Base-by-base conservation (phyloP, 257 asterid species). In the Rhazya stricta region DNA sequence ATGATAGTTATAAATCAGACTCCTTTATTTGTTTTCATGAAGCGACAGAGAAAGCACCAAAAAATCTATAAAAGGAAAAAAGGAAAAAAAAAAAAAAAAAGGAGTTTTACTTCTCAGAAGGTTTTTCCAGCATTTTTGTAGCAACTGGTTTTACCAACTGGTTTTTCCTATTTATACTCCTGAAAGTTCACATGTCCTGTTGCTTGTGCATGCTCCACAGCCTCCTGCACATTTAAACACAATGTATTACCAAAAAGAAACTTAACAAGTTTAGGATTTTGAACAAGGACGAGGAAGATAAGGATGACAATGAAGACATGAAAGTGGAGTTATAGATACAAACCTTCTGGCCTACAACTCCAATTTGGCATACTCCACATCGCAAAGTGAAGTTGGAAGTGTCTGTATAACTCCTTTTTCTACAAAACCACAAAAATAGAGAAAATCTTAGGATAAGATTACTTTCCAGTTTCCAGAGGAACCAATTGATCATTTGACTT, bases 151-250 rank as follows among this genome's bases (percentile, higher is more conserved):
- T n/a, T n/a, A n/a, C n/a, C n/a, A n/a, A n/a, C n/a, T 46, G 21
- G 71, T 25, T 71, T 65, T 62, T 65, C 57, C 89, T 84, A 94
- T 84, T 62, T 88, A 83, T 68, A 95, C 67, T 95, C 98, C 77
- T 92, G 98, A 71, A 95, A 95, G 87, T 92, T 95, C n/a, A 79
- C 93, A 79, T 95, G 99, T 13, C 99, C 98, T 18, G 99, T 95
- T 53, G 92, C 96, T 76, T 75, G 78, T 6, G 99, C 99, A 74
- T 95, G 99, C 88, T 91, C 98, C 71, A 86, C 82, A 4, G 99
- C 99, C 84, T 91, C 99, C 99, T 94, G 92, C 60, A 45, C 36
- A 48, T 73, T 27, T 23, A 57, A 67, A 15, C 29, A 13, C 18
- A 41, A 60, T 60, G 32, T 0, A 69, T 25, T 69, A 67, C 51